A percentile compares a stretch with the other conserved stretches of the same genome.
Evolutionary conservation across 2,329 filamentous ascomycete genomes (phyloP).

Genomic region (Macrophomina phaseolina): DNA sequence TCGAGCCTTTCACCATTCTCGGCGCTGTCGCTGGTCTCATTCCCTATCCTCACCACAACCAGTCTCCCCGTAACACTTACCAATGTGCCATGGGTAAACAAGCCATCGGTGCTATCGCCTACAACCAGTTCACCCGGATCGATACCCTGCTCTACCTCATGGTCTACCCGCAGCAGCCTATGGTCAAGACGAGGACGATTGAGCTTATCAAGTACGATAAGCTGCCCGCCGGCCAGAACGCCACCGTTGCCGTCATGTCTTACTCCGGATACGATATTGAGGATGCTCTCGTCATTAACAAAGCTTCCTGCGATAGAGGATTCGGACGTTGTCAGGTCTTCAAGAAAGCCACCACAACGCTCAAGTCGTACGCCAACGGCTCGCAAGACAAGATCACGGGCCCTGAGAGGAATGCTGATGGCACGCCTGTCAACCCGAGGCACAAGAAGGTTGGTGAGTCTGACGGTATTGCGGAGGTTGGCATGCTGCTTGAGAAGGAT

Average conservation of each 20-base stretch:
- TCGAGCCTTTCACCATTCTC: conserved; percentile 95
- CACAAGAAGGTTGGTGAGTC: conserved; percentile 72
- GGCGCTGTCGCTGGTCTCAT: conserved; percentile 96
- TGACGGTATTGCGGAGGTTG: conserved; percentile 90
- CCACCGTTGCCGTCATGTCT: conserved; percentile 98
- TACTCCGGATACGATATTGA: conserved; percentile 99
- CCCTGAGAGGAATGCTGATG: conserved; percentile 66
- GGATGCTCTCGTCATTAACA: conserved; percentile 95
- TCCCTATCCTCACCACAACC: conserved; percentile 98
- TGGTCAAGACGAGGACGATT: conserved; percentile 97
- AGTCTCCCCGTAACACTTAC: conserved; percentile 97
- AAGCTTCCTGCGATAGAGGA: conserved; percentile 90
- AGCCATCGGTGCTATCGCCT: conserved; percentile 97
- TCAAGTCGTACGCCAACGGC: conserved; percentile 89
- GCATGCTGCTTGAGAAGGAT: conserved; percentile 75
- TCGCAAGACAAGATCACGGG: conserved; percentile 60
- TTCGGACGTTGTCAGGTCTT: conserved; percentile 99
- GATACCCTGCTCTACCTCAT: conserved; percentile 95
- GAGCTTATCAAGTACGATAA: conserved; percentile 97
- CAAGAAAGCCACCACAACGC: conserved; percentile 84
- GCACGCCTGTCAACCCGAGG: conserved; percentile 55
- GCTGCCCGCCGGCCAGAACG: conserved; percentile 94
- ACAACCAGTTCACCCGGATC: conserved; percentile 97
- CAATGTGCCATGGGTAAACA: conserved; percentile 99
- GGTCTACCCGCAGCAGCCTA: conserved; percentile 95